Evolutionary conservation across 2,329 filamentous ascomycete genomes (phyloP), one percentile per base, ranked within the genome.

Genomic region (Colletotrichum sp.): DNA sequence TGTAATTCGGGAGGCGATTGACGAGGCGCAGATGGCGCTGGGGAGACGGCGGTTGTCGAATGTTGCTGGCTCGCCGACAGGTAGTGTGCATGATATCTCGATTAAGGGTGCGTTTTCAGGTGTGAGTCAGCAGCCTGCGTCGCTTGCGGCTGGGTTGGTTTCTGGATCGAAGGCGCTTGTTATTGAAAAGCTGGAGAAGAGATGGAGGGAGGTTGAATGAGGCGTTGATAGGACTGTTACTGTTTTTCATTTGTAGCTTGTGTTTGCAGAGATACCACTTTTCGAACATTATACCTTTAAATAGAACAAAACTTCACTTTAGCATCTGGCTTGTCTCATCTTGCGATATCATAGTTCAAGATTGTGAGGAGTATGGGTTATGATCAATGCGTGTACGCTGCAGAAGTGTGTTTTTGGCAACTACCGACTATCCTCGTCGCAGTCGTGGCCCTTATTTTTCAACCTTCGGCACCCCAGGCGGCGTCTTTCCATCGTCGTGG

Each of bases 171-270:
- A 63, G 8, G 13, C 79, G 7, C 69, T 79, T 72, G 69, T 80
- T 44, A 71, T 85, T n/a, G 73, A 69, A 9, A 74, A 81, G 75
- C 67, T 86, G 63, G 84, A 86, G 76, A 76, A 80, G 69, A 74
- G 80, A 52, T 86, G 84, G 84, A 82, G 78, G 70, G 79, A 81
- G 63, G 83, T 85, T 63, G 85, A 86, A 69, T 76, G n/a, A 8
- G 18, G 24, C 34, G 24, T 39, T 28, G 6, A 21, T 69, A 10
- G 26, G 10, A 49, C 39, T 18, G 9, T 21, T 52, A 8, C 12
- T 21, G 18, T 52, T n/a, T 57, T 26, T 72, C 44, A 18, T 57
- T 28, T 62, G 64, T 75, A 26, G 26, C 6, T 18, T 52, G 44
- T 52, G 44, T 52, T 28, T 70, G 18, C n/a, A 44, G 44, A 76